Conservation (phyloP, 106 monocot genomes). For the Ottelia alismoides region DNA sequence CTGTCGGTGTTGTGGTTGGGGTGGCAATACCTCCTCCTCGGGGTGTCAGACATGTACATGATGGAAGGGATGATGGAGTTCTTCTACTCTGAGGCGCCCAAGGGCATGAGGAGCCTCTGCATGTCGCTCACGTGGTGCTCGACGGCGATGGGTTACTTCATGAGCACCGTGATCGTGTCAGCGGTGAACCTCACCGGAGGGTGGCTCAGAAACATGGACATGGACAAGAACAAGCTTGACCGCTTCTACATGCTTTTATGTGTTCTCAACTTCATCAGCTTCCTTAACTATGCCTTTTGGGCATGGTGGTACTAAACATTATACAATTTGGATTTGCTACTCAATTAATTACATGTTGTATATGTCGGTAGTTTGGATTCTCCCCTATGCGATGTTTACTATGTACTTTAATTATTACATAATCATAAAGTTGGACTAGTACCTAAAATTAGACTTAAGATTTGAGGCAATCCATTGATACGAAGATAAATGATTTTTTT, state of each 20-base stretch:
- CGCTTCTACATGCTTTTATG: conserved; percentile 31
- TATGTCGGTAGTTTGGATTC: too few relatives aligned
- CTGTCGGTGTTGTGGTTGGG: conserved; percentile 37
- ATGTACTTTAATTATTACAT: too few relatives aligned
- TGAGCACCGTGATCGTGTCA: conserved; percentile 24
- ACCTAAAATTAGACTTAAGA: too few relatives aligned
- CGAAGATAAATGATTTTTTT: too few relatives aligned
- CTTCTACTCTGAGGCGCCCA: conserved; percentile 38
- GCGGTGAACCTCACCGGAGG: conserved; percentile 31
- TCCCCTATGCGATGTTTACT: too few relatives aligned
- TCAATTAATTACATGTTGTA: too few relatives aligned
- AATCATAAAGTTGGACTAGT: too few relatives aligned
- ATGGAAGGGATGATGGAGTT: conserved; percentile 45
- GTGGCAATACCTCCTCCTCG: conserved; percentile 26
- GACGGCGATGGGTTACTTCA: conserved; percentile 22
- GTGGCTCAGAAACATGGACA: conserved; percentile 27
- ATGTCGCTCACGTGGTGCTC: conserved; percentile 24
- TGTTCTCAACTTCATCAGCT: background rate
- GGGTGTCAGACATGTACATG: conserved; percentile 21
- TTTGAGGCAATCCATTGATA: too few relatives aligned
- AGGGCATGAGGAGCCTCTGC: conserved; percentile 21
- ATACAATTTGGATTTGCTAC: too few relatives aligned
- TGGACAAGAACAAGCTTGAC: conserved; percentile 26
- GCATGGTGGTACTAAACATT: conserved; percentile 2
- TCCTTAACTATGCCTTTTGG: conserved; percentile 4